Evolutionary conservation across 495 filamentous ascomycete genomes (phyloP).

Genomic region (Xylaria grammica): DNA sequence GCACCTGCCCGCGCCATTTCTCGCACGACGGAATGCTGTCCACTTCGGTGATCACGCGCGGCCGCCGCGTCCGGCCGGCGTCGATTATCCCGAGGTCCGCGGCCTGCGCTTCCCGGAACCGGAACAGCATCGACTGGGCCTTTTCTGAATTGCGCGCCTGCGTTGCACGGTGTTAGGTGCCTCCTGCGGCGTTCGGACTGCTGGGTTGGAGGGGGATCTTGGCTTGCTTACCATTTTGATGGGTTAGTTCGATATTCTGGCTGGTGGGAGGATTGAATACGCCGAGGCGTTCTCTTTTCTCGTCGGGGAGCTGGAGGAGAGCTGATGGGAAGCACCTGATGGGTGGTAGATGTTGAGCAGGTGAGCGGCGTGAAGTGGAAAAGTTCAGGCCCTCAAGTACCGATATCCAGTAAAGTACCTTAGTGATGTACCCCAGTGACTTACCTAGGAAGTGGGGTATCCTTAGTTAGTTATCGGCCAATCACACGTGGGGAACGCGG

Average conservation of each 20-base stretch:
- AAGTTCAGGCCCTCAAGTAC: not conserved
- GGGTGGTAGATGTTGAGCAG: not conserved
- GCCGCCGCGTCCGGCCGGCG: conserved; percentile 84
- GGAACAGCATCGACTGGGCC: conserved; percentile 99
- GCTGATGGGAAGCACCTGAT: not conserved
- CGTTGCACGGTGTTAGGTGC: conserved; percentile 13
- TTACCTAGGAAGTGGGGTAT: conserved; percentile 2
- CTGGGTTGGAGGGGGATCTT: not conserved
- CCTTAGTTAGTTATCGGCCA: not conserved
- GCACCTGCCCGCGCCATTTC: conserved; percentile 97
- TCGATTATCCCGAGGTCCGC: conserved; percentile 96
- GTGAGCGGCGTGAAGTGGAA: not conserved
- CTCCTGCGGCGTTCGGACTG: not conserved
- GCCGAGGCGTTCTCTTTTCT: no score
- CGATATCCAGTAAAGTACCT: not conserved
- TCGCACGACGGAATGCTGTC: conserved; percentile 86
- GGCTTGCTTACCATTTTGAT: conserved; percentile 40
- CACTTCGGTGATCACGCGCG: conserved; percentile 85
- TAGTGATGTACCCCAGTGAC: not conserved
- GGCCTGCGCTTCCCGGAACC: conserved; percentile 97
- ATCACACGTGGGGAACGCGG: conserved; percentile 5
- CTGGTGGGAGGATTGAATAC: not conserved
- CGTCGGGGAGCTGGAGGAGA: not conserved
- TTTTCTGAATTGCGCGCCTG: conserved; percentile 87
- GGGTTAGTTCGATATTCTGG: not conserved